Conservation (phyloP, 1,284 basidiomycete genomes). For the Exobasidium rhododendri region DNA sequence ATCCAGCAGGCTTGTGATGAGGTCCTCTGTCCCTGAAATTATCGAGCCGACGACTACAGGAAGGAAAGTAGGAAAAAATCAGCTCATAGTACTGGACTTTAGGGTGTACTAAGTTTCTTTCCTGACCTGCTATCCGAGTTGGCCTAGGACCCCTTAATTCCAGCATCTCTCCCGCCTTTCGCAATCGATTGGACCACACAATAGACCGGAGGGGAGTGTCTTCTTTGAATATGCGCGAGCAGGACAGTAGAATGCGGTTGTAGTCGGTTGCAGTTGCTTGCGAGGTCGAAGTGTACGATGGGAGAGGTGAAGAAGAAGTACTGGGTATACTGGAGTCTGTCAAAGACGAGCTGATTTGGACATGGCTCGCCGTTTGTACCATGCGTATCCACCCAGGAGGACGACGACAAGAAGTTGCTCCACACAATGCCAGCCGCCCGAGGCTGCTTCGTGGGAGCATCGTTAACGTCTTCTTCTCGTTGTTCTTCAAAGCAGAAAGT, state of each 20-base stretch:
- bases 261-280: background rate
- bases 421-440: too few relatives aligned
- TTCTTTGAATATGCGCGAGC: background rate
- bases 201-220: background rate
- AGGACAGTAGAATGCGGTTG: background rate
- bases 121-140: conserved; percentile 4
- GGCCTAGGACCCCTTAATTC: background rate
- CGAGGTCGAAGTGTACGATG: too few relatives aligned
- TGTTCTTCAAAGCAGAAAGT: too few relatives aligned
- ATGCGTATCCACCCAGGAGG: background rate
- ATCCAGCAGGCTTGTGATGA: conserved; percentile 7
- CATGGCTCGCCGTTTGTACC: background rate
- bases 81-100: too few relatives aligned
- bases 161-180: conserved; percentile 1
- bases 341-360: too few relatives aligned
- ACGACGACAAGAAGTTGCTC: too few relatives aligned
- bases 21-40: background rate
- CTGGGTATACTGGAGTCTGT: too few relatives aligned
- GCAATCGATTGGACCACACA: background rate
- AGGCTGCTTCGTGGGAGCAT: too few relatives aligned
- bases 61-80: too few relatives aligned
- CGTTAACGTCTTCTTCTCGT: too few relatives aligned
- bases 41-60: conserved; percentile 5
- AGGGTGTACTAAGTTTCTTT: too few relatives aligned
- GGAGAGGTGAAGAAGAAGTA: background rate